Evolutionary conservation across 2,329 filamentous ascomycete species (phyloP), one percentile per base, ranked within the genome.

Genomic region (Trichoderma guizhouense): DNA sequence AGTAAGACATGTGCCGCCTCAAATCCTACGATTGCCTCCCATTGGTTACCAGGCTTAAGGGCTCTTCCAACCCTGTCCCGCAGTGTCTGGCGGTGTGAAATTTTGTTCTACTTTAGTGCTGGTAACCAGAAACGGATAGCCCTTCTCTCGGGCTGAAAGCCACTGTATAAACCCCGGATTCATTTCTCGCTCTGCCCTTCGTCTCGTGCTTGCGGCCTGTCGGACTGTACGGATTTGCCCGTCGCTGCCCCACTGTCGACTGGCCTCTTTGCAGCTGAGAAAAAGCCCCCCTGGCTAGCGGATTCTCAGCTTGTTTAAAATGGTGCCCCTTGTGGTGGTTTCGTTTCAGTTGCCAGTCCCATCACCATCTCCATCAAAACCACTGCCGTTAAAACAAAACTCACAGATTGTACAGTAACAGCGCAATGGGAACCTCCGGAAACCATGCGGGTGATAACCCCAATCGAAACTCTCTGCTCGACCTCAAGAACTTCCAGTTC

Each of bases 401-500:
- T 36, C 18, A 18, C 43, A 51, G 43, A 51, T 51, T 21, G 43
- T 32, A 36, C 34, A 36, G 34, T 15, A 36, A 1, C 34, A 2
- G 1, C 34, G 34, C 55, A 18, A 61, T 61, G 55, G 66, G 57
- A 51, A 14, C 58, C 7, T 9, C 57, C 5, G 24, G 36, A 3
- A 51, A n/a, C 3, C 2, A 39, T 21, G 36, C n/a, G 21, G 26
- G 34, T 9, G 39, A 51, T 2, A 30, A 53, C 7, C 18, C 39
- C 14, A 43, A 47, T 11, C 55, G n/a, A 26, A 69, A 34, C 18
- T 30, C 68, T 57, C 39, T 66, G 28, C 30, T 32, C 24, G 61
- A 71, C 26, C 60, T 71, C n/a, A 32, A 36, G 39, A 36, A 65
- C 24, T 81, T 79, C 39, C 77, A 78, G 55, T 82, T 82, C 69